Conservation (phyloP, 1,284 basidiomycete genomes). For the Trichosporon sp. region DNA sequence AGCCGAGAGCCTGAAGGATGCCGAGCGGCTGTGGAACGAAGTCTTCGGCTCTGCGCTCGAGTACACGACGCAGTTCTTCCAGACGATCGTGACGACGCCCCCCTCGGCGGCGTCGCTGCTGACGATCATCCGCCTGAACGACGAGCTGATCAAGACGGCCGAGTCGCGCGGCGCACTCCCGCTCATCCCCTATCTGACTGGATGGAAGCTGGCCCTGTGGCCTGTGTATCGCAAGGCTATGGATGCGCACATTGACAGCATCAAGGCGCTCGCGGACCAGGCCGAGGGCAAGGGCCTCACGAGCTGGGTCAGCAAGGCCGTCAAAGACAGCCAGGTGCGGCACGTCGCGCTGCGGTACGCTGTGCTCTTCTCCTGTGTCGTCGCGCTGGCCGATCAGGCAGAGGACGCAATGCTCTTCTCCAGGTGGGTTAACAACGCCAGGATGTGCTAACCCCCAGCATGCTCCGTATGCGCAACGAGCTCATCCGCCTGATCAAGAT, state of each 20-base stretch:
- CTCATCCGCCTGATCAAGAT: slow-evolving; percentile 73
- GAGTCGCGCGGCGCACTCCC: slow-evolving; percentile 75
- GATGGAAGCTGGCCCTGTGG: slow-evolving; percentile 80
- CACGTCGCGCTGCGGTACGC: slow-evolving; percentile 69
- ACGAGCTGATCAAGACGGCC: slow-evolving; percentile 71
- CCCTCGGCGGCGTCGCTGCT: slow-evolving; percentile 75
- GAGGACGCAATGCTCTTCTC: slow-evolving; percentile 94
- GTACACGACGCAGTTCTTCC: slow-evolving; percentile 64
- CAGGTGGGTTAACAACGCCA: slow-evolving; percentile 62
- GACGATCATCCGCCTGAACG: slow-evolving; percentile 84
- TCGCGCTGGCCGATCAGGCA: slow-evolving; percentile 74
- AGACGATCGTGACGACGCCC: slow-evolving; percentile 51
- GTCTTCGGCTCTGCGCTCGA: slow-evolving; percentile 84
- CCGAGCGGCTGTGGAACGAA: slow-evolving; percentile 75
- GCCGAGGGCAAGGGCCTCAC: slow-evolving; percentile 58
- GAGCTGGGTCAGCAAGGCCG: slow-evolving; percentile 62
- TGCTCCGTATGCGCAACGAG: slow-evolving; percentile 82
- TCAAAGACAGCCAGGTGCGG: slow-evolving; percentile 70
- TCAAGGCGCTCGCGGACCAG: slow-evolving; percentile 78
- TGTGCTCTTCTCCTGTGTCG: slow-evolving; percentile 74
- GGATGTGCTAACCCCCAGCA: slow-evolving; percentile 59
- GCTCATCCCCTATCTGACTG: slow-evolving; percentile 75
- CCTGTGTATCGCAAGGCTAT: slow-evolving; percentile 85
- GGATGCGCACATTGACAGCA: slow-evolving; percentile 75
- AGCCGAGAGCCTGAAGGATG: slow-evolving; percentile 55